Evolutionary conservation across 2,329 filamentous ascomycete species (phyloP).

Genomic region (Ascochyta pisi): DNA sequence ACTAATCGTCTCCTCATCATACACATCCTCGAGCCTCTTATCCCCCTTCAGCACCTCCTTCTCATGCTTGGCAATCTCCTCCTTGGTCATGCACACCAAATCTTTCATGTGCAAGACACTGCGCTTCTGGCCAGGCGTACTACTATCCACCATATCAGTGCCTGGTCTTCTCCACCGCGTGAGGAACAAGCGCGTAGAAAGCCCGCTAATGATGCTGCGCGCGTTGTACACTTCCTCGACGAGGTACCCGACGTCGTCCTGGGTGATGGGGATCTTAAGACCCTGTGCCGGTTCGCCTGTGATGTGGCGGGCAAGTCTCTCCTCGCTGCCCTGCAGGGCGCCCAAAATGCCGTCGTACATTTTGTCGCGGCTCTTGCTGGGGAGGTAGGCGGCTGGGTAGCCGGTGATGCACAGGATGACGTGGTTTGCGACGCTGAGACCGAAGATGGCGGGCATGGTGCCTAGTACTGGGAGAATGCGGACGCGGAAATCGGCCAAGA

Average conservation of each 20-base stretch:
- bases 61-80: conserved; percentile 82
- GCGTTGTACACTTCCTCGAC: conserved; percentile 88
- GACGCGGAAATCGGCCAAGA: conserved; percentile 90
- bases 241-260: conserved; percentile 84
- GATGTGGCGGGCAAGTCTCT: conserved; percentile 69
- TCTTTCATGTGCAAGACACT: conserved; percentile 73
- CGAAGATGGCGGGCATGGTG: conserved; percentile 97
- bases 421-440: conserved; percentile 89
- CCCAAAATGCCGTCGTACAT: conserved; percentile 87
- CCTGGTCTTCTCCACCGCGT: conserved; percentile 77
- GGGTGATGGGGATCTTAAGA: conserved; percentile 78
- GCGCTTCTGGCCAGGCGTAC: conserved; percentile 76
- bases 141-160: conserved; percentile 68
- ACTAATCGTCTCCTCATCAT: conserved; percentile 70
- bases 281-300: conserved; percentile 67
- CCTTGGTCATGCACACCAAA: conserved; percentile 90
- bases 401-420: conserved; percentile 81
- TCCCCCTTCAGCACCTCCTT: conserved; percentile 75
- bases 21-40: conserved; percentile 74
- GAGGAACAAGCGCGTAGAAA: conserved; percentile 80
- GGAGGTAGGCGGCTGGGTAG: conserved; percentile 86
- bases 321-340: conserved; percentile 77
- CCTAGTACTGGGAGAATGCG: conserved; percentile 94
- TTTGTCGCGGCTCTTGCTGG: conserved; percentile 83
- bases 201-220: conserved; percentile 80